Conservation (phyloP, 2,329 filamentous ascomycete species). For the Fusarium sp. region DNA sequence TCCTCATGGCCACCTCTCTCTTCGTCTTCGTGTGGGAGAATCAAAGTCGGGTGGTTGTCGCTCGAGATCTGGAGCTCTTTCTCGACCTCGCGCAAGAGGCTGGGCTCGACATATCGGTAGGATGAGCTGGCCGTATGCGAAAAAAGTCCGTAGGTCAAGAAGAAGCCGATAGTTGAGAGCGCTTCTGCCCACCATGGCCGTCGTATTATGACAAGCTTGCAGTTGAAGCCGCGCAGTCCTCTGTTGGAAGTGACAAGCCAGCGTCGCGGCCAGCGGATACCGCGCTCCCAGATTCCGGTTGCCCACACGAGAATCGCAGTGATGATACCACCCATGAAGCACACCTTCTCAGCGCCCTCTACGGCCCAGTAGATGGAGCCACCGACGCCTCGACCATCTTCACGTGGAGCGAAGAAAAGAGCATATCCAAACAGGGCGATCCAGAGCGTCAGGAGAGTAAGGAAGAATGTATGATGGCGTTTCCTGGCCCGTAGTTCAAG, state of each 20-base stretch:
- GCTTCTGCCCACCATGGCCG: constrained; percentile 87
- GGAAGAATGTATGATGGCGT: constrained; percentile 93
- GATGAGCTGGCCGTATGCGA: constrained; percentile 78
- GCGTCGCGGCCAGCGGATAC: constrained; percentile 91
- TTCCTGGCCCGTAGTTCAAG: constrained; percentile 89
- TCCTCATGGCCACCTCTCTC: constrained; percentile 84
- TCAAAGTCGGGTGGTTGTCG: constrained; percentile 60
- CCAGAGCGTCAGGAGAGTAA: constrained; percentile 86
- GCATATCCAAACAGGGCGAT: constrained; percentile 88
- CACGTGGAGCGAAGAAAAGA: constrained; percentile 94
- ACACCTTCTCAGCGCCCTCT: constrained; percentile 90
- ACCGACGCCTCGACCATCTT: constrained; percentile 92
- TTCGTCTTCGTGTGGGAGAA: constrained; percentile 67
- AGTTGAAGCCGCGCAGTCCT: constrained; percentile 92
- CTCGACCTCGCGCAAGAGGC: constrained; percentile 72
- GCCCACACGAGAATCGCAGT: constrained; percentile 92
- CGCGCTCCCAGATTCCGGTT: constrained; percentile 96
- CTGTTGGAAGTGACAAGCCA: constrained; percentile 94
- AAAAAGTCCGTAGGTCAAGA: constrained; percentile 83
- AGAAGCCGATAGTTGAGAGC: constrained; percentile 80
- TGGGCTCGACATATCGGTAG: constrained; percentile 84
- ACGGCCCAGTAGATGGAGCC: constrained; percentile 97
- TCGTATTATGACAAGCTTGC: constrained; percentile 92
- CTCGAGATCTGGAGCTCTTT: constrained; percentile 67
- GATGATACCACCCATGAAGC: constrained; percentile 90